Evolutionary conservation across 2,329 filamentous ascomycete genomes (phyloP), one percentile per base, ranked within the genome.

Genomic region (Tricladium varicosporioides): DNA sequence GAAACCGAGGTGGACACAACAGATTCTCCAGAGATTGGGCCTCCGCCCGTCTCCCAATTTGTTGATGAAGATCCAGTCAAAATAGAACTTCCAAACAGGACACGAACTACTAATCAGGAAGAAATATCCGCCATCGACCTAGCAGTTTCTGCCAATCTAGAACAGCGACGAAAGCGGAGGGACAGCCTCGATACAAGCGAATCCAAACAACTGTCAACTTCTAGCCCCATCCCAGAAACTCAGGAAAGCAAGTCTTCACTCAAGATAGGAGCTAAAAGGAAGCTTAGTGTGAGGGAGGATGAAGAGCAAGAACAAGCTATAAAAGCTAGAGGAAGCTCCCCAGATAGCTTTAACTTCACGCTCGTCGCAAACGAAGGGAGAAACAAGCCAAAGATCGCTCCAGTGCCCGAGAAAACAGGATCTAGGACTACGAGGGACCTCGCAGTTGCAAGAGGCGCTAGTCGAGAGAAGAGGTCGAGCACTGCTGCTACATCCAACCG

Each of bases 1-100:
- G 62, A 69, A 22, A 58, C 57, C 14, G 60, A 58, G 42, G 44
- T 44, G 10, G 72, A 74, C 5, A 74, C 74, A 33, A 77, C 77
- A 46, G 82, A 87, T 43, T 89, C 87, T 2, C 86, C 87, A 5
- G 86, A 91, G 56, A 78, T 91, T 46, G 87, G 87, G 0, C 81
- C 84, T 3, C 83, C 84, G 5, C 81, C 83, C 1, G 75, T 83
- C 46, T 85, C 82, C 8, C 76, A 80, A 56, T 83, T 80, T 60
- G 77, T 84, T n/a, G 78, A 84, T 36, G 76, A 80, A 52, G 80
- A 84, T 50, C 76, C 78, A 1, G 73, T 80, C 32, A 81, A 83
- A 63, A 71, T 79, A 56, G 78, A 82, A 61, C 76, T 82, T 5
- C 78, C 80, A 1, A 70, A 62, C 16, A 57, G 58, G 40, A 31